These are phyloP conservation scores for Gleditsia sinensis DNA, from an alignment of 306 rosid species.

Conservation along the genomic window DNA sequence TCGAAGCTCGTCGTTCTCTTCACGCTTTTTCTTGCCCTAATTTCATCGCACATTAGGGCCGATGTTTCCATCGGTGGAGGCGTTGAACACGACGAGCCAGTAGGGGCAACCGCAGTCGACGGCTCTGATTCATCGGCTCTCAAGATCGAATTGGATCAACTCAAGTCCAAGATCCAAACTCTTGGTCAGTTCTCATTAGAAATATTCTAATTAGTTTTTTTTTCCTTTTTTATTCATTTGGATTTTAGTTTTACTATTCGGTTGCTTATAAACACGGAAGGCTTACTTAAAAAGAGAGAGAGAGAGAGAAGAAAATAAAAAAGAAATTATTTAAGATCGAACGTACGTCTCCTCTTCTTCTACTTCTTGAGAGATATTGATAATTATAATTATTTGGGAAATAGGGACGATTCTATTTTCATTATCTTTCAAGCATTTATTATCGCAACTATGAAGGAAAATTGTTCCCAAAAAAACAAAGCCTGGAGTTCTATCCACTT, in stretches of 20 bases:
- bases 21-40: slow-evolving; percentile 56
- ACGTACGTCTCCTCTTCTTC: not conserved
- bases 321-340: not conserved
- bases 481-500: not conserved
- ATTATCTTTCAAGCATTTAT: not conserved
- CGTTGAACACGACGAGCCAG: slow-evolving; percentile 30
- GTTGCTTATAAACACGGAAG: not conserved
- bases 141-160: slow-evolving; percentile 74
- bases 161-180: slow-evolving; percentile 69
- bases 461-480: not conserved
- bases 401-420: not conserved
- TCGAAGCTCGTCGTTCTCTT: slow-evolving; percentile 57
- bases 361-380: not conserved
- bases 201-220: not conserved
- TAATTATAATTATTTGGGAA: not conserved
- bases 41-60: slow-evolving; percentile 44
- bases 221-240: not conserved
- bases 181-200: slow-evolving; percentile 58
- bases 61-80: slow-evolving; percentile 47
- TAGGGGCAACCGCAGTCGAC: slow-evolving; percentile 36
- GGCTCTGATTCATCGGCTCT: slow-evolving; percentile 52
- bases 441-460: not conserved
- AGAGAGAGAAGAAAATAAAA: not conserved
- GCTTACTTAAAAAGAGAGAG: not conserved
- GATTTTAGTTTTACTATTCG: not conserved